Base-by-base conservation (phyloP, 2,329 filamentous ascomycete species). In the Microcera coccophila region DNA sequence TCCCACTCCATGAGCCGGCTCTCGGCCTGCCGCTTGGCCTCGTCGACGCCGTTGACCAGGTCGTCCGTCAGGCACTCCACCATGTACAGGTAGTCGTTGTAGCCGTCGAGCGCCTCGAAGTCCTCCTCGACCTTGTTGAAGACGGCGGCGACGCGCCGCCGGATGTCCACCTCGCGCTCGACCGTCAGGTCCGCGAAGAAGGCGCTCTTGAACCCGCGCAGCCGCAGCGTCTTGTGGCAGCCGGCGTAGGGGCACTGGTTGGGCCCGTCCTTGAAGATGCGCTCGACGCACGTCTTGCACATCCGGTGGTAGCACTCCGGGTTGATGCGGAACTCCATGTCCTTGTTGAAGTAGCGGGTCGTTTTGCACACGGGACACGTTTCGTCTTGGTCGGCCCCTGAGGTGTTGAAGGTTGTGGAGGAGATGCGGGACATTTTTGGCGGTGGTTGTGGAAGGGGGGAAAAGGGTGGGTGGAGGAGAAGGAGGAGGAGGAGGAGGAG, bases 261-360 rank as follows among this genome's bases (percentile, higher is more conserved):
- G 1, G 93, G 93, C 0, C 93, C 93, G 42, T 88, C 84, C 26
- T 85, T 86, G 76, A 97, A 98, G 58, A 97, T 87, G 42, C 91
- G 86, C 67, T 91, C 87, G 32, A 97, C 90, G 71, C 93, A 98
- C 44, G 87, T 90, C 65, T 89, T 85, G 74, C 93, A 98, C 88
- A 98, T 97, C 55, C 89, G 89, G 75, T 98, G 93, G 74, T 98
- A 98, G 78, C 93, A 98, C 74, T 95, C 90, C 8, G 91, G 89
- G 66, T 97, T 96, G 72, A 98, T 90, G 57, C 93, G 85, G 70
- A 98, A 97, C 52, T 85, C 79, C 79, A 98, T 90, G 70, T 90
- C 85, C 48, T 83, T 84, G 73, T 96, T 96, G 60, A 97, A 85
- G 73, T 97, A 97, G 52, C 90, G 87, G 47, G 87, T 88, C 46